Percentiles rank a stretch among this genome's conserved stretches.
phyloP scores from a whole-genome alignment of 495 filamentous ascomycete genomes.

The Immersiella caudata region DNA sequence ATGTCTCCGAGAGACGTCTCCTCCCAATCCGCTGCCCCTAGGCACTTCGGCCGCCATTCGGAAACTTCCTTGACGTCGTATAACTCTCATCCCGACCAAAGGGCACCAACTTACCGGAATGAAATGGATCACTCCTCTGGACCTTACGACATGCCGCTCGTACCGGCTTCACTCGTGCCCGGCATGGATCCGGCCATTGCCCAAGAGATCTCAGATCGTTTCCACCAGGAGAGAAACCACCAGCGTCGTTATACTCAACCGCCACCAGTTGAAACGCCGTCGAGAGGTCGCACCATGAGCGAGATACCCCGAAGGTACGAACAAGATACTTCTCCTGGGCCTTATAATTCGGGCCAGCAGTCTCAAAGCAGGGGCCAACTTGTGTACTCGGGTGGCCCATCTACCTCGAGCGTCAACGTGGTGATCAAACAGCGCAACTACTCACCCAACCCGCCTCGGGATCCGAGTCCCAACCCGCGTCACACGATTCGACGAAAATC shows the following conservation, averaged over 20 bases:
- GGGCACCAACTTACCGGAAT: conserved; percentile 31
- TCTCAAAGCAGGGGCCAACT: conserved; percentile 36
- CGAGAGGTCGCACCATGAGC: conserved; percentile 46
- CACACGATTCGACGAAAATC: conserved; percentile 72
- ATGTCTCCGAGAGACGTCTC: conserved; percentile 20
- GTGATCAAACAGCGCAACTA: conserved; percentile 51
- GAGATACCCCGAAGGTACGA: conserved; percentile 40
- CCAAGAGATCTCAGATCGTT: conserved; percentile 59
- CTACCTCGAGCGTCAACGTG: conserved; percentile 36
- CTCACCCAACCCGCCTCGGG: conserved; percentile 58
- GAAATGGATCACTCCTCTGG: conserved; percentile 41
- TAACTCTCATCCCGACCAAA: conserved; percentile 24
- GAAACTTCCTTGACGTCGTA: conserved; percentile 31
- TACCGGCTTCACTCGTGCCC: conserved; percentile 70
- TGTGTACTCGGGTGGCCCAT: conserved; percentile 45
- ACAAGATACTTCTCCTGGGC: conserved; percentile 18
- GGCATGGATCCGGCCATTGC: conserved; percentile 65
- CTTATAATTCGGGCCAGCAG: conserved; percentile 9
- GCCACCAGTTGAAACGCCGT: conserved; percentile 36
- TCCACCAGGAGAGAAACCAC: conserved; percentile 50
- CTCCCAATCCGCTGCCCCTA: conserved; percentile 17
- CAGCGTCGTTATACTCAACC: conserved; percentile 47
- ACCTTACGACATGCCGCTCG: conserved; percentile 47
- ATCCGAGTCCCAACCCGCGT: conserved; percentile 33
- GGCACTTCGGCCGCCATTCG: conserved; percentile 30